Evolutionary conservation across 352 stramenopile genomes (phyloP), one percentile per base, ranked within the genome.

Genomic region (Phytophthora constricta): DNA sequence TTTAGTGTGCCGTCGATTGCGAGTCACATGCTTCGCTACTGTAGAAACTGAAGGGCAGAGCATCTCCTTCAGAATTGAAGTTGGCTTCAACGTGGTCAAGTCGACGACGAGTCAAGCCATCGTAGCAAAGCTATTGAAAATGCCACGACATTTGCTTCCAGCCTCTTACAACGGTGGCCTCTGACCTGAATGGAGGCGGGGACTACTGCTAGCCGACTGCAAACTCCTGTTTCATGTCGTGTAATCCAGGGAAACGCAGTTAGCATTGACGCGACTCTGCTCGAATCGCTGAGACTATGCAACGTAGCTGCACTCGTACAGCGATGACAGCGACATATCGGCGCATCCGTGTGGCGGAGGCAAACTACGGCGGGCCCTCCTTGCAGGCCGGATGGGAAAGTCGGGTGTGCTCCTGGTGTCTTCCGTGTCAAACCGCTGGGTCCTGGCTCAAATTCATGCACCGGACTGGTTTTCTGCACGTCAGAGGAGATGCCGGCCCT

Each of bases 41-140:
- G n/a, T n/a, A n/a, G n/a, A n/a, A n/a, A n/a, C n/a, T n/a, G n/a
- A n/a, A n/a, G n/a, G 31, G 31, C 31, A 37, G 13, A 37, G n/a
- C n/a, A n/a, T n/a, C n/a, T n/a, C n/a, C 48, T 56, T 68, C 60
- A 68, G 52, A 68, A 46, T 68, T 68, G 52, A 68, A 62, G 60
- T 57, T 68, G 10, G 16, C 33, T 57, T 63, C 52, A 25, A 37
- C 46, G 61, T 19, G 25, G 19, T 11, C 1, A 37, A 37, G 31
- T 13, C 31, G 31, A 11, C 31, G 31, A 37, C 31, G 31, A 37
- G 13, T n/a, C n/a, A n/a, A n/a, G n/a, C n/a, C n/a, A n/a, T n/a
- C n/a, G n/a, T n/a, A n/a, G n/a, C n/a, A n/a, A n/a, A n/a, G n/a
- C n/a, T n/a, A n/a, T n/a, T n/a, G n/a, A n/a, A n/a, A n/a, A n/a